Base-by-base conservation (phyloP, 306 rosid genomes). In the Pyrus pyrifolia region DNA sequence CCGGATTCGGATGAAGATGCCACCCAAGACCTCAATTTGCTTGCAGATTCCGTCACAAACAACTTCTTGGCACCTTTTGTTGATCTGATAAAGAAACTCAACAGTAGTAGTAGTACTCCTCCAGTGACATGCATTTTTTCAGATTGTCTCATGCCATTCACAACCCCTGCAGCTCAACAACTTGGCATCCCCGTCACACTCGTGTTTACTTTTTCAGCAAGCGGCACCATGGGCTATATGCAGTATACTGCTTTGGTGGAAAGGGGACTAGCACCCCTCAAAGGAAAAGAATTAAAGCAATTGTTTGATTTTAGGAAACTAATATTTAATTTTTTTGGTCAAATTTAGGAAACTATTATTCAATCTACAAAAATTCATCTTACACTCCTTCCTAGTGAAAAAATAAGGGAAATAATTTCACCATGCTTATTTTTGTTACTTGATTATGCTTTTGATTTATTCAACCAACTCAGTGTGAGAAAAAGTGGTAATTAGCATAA, bases 11-110 rank as follows among this genome's bases (percentile, higher is more conserved):
- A 57, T 57, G 29, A n/a, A 3, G 62, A n/a, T 8, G 1, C 27
- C 25, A 57, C 62, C 4, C 62, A n/a, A 57, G 62, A n/a, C 11
- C 4, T 3, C 62, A n/a, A 3, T 4, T n/a, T 57, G 13, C 62
- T 57, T 8, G 3, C 12, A 7, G 12, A 7, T 0, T 57, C 29
- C 4, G 0, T n/a, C 14, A 0, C 2, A n/a, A 57, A 57, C 8
- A 57, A 57, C 22, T 57, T 57, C 3, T 55, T 8, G 61, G 12
- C 21, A 11, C 8, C 8, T 11, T 13, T 59, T 12, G 17, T 59
- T 22, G 15, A 46, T 2, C 65, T 59, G 0, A 22, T 22, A 27
- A 2, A 22, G 65, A 25, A 4, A 58, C 30, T 58, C 63, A 58
- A 58, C 63, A 23, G 11, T 11, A 22, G 30, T 23, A 58, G 11